Base-by-base conservation (phyloP, 2,329 filamentous ascomycete genomes). In the Scedosporium minutisporum region DNA sequence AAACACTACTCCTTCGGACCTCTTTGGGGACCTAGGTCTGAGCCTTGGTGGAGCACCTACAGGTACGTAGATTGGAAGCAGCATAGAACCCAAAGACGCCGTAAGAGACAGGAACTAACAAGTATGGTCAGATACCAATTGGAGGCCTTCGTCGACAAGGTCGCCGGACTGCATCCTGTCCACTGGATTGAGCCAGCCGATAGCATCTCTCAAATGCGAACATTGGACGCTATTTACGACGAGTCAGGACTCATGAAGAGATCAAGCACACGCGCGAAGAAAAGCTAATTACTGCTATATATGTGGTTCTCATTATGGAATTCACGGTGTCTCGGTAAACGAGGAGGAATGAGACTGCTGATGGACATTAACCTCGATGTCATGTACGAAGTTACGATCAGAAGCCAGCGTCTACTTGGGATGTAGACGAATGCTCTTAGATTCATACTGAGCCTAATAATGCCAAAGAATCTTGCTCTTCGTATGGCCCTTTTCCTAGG, bases 101-200 rank as follows among this genome's bases (percentile, higher is more conserved):
- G 18, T 25, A 18, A 18, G 42, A 46, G 18, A 53, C 14, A 4
- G 48, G 21, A 18, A 55, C 23, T 55, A 48, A 48, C 44, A 6
- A 18, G 18, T 9, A 23, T n/a, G 12, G 12, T 6, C 10, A 55
- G 51, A 55, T 58, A 80, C 66, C 74, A 78, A 71, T 71, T 82
- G 33, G 78, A 82, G 68, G 71, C 76, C 64, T 82, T 82, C 66
- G 77, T 81, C 12, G 76, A 80, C 68, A 70, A 68, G 38, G 65
- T 82, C 57, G 74, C 73, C 57, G 76, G 75, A 0, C 69, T 74
- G 1, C 64, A 74, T 61, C 72, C 73, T 4, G 72, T 70, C 1
- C 63, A 72, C 2, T 80, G 78, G 76, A 69, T 81, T 6, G 67
- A 69, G 16, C 66, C 66, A 1, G 74, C 78, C 59, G 78, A 80